Base-by-base conservation (phyloP, 2,329 filamentous ascomycete species). In the Stemphylium lycopersici region DNA sequence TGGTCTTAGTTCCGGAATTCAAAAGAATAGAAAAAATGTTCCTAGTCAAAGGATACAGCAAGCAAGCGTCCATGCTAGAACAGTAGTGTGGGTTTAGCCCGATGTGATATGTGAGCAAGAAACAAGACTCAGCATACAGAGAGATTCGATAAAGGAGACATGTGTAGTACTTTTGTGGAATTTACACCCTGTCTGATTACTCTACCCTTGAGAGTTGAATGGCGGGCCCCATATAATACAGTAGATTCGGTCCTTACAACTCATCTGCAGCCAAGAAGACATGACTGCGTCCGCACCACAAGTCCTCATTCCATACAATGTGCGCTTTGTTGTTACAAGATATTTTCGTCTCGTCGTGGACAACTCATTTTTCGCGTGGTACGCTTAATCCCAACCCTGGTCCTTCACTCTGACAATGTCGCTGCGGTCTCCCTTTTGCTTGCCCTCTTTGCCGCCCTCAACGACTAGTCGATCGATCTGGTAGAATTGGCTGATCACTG, bases 401-500 rank as follows among this genome's bases (percentile, higher is more conserved):
- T 93, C 89, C 78, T 91, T 93, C 77, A 92, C 88, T 72, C 91
- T 83, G 48, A 87, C 78, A 58, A 93, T 87, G 39, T 82, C 86
- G 42, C 85, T 88, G 54, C 84, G 80, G n/a, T 81, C 74, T 3
- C 87, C 87, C 31, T 79, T 85, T 72, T 93, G 85, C 77, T 90
- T 91, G 63, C 89, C 89, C 68, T 89, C 86, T 75, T 91, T 88
- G 55, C 90, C 89, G 15, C 90, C 90, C 77, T 99, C 95, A 0
- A 99, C 90, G 12, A 99, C 95, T 77, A 99, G 83, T 71, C 87
- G 84, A 72, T 98, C 93, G 59, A 96, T 77, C 78, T 97, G 90
- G 80, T 91, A 98, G 79, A 98, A 98, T 74, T 96, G 90, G 73
- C 92, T 96, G 71, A 99, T 86, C 45, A 95, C 84, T 10, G 93